Evolutionary conservation across 1,284 basidiomycete genomes (phyloP).

Genomic region (Laetiporus sulphureus): DNA sequence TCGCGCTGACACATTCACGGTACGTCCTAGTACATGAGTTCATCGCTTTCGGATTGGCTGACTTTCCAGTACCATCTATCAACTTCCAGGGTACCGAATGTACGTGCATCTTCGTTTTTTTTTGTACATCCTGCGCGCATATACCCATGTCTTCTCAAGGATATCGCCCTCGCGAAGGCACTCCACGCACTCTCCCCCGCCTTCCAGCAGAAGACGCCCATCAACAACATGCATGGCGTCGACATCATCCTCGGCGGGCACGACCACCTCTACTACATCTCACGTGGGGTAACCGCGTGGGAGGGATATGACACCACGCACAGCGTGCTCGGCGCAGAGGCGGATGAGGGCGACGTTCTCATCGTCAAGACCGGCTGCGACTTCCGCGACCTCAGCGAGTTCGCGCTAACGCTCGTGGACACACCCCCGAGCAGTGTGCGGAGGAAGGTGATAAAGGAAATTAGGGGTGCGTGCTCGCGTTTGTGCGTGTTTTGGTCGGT

Average conservation of each 20-base stretch:
- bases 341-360: conserved; percentile 66
- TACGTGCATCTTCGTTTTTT: conserved; percentile 7
- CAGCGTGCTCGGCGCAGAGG: conserved; percentile 63
- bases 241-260: conserved; percentile 88
- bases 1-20: conserved; percentile 79
- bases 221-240: conserved; percentile 63
- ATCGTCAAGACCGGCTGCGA: conserved; percentile 88
- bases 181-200: conserved; percentile 54
- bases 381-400: conserved; percentile 81
- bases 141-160: conserved; percentile 32
- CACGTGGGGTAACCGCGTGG: conserved; percentile 71
- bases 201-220: conserved; percentile 37
- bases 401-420: conserved; percentile 57
- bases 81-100: conserved; percentile 22
- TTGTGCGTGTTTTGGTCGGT: neutral
- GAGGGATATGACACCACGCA: conserved; percentile 57
- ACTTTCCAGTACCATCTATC: neutral
- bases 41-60: too few relatives aligned
- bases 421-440: conserved; percentile 61
- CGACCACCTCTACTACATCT: conserved; percentile 84
- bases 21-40: conserved; percentile 14
- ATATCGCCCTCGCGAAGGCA: conserved; percentile 61
- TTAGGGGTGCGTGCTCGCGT: conserved; percentile 45
- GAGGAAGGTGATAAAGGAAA: conserved; percentile 54
- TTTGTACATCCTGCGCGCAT: neutral